Evolutionary conservation across 2,329 filamentous ascomycete genomes (phyloP), one percentile per base, ranked within the genome.

Genomic region (Truncatella angustata): DNA sequence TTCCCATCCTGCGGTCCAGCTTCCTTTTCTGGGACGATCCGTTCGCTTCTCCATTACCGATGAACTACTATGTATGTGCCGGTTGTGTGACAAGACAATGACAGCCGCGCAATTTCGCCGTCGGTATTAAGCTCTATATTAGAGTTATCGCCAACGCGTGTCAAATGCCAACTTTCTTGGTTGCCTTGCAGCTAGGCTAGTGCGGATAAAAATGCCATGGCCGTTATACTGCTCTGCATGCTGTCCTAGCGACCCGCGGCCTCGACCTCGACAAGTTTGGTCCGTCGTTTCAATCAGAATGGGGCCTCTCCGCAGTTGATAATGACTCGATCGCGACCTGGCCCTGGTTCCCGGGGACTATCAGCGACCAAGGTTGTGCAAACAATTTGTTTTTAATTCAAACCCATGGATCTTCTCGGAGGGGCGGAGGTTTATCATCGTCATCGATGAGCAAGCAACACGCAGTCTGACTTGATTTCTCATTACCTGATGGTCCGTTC

Each of bases 71-170:
- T n/a, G n/a, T n/a, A n/a, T n/a, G n/a, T n/a, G n/a, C n/a, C n/a
- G n/a, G n/a, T n/a, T n/a, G n/a, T 40, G 10, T n/a, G 37, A 5
- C n/a, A 18, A 21, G 20, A 16, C n/a, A n/a, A 40, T 18, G 16
- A 6, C 37, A 40, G 37, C n/a, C n/a, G n/a, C n/a, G n/a, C n/a
- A 40, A 40, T 40, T 40, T 40, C 40, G 24, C 40, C 40, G 40
- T 26, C n/a, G 23, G 21, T 28, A 44, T 26, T 44, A 44, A 44
- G 40, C 40, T 44, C 40, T 44, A 44, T 44, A 44, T 44, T 44
- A 44, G 21, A 44, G 40, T 44, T 44, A 44, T 44, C 21, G 40
- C 11, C n/a, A 44, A 44, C 40, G 40, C 40, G 40, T 44, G 40
- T 21, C 40, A 44, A 24, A 44, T 44, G 23, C 23, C 40, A n/a